Conservation (phyloP, 208 protist species). For the Wallacemonas sp. region DNA sequence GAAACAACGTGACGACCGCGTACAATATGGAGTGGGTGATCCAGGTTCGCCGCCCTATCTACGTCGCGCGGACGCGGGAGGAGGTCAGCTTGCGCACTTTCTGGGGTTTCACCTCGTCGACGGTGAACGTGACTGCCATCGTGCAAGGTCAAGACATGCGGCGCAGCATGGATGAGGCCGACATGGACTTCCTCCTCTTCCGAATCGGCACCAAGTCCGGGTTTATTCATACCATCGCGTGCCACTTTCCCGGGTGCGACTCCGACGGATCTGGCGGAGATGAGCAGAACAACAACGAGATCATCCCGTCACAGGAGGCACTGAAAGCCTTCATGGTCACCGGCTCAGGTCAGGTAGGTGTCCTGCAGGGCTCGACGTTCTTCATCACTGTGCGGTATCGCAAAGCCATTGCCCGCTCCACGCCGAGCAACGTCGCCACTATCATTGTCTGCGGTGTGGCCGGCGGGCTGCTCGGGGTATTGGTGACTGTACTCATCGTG, state of each 20-base stretch:
- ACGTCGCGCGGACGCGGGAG: constrained; percentile 13
- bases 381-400: constrained; percentile 8
- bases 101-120: constrained; percentile 43
- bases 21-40: constrained; percentile 30
- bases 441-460: constrained; percentile 17
- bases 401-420: background rate
- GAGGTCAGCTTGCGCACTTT: constrained; percentile 27
- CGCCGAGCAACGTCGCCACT: background rate
- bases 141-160: constrained; percentile 20
- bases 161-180: constrained; percentile 6
- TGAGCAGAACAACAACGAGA: background rate
- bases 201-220: background rate
- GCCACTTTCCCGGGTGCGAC: constrained; percentile 1
- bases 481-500: constrained; percentile 17
- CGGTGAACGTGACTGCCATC: constrained; percentile 28
- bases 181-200: constrained; percentile 36
- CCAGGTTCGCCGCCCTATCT: constrained; percentile 29
- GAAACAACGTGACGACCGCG: constrained; percentile 12
- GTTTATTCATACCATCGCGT: background rate
- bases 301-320: constrained; percentile 6
- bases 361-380: constrained; percentile 4
- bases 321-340: constrained; percentile 16
- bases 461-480: constrained; percentile 19
- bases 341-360: constrained; percentile 8
- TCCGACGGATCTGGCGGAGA: background rate